Evolutionary conservation across 495 filamentous ascomycete species (phyloP), one percentile per base, ranked within the genome.

Genomic region (Penicillium tannophilum): DNA sequence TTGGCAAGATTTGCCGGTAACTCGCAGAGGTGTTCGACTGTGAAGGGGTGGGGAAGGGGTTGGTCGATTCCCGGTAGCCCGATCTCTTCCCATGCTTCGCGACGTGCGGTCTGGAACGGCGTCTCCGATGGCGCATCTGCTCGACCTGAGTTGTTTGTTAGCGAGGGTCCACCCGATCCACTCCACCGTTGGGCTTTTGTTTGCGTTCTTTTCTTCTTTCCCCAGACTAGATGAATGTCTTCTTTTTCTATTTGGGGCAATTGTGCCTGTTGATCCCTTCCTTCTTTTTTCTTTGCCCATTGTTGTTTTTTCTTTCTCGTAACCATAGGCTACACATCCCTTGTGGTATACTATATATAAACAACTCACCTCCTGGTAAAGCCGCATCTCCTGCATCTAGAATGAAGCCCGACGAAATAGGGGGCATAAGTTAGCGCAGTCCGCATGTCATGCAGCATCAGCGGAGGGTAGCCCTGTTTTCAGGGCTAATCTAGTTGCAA

Each of bases 31-130:
- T 92, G 89, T 71, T 96, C 91, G 63, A 96, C 86, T 50, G 78
- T 67, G 74, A 94, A 96, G 5, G 89, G 89, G 0, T 72, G 61
- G 0, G 88, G 89, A 12, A 94, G 76, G 54, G 81, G 77, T 43
- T 74, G 64, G 64, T 84, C 77, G 62, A 85, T 82, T 52, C 84
- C 78, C 8, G 92, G 88, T 0, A 97, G 84, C 1, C 92, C 92
- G 68, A 97, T 96, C 73, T 97, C 92, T 66, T 97, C 92, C 66
- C 79, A 86, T 12, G 92, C 92, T 81, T 97, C 92, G 67, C 92
- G 85, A 19, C 92, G 86, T 23, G 92, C 90, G 47, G 91, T 94
- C 68, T 90, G 79, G 70, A 89, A 86, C 70, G 81, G 69, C 2
- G 78, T 79, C 65, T 85, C 84, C 17, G 65, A 24, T 5, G 75